Conservation (phyloP, 83 land plant species). For the Diphasiastrum complanatum region DNA sequence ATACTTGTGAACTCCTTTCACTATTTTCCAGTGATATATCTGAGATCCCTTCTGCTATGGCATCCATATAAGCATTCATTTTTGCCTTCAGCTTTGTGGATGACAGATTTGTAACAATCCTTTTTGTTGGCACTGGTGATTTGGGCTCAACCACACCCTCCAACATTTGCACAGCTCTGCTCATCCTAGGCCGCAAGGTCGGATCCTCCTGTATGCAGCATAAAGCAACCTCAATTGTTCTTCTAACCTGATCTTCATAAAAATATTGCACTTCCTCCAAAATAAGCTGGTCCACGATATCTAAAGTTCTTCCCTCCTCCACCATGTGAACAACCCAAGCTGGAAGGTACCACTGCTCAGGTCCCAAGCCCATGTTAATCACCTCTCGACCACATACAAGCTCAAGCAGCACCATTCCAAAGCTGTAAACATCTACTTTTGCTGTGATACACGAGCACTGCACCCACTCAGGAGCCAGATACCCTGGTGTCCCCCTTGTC, state of each 20-base stretch:
- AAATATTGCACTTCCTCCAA: not conserved
- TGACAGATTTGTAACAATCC: too few relatives aligned
- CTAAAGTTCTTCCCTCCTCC: not conserved
- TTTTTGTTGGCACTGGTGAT: too few relatives aligned
- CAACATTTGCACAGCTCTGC: slow-evolving; percentile 17
- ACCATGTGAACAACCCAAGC: slow-evolving; percentile 10
- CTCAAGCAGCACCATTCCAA: slow-evolving; percentile 25
- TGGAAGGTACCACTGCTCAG: not conserved
- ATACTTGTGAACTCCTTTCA: too few relatives aligned
- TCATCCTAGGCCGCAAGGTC: slow-evolving; percentile 22
- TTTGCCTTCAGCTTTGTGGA: too few relatives aligned
- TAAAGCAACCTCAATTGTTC: slow-evolving; percentile 16
- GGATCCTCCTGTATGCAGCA: slow-evolving; percentile 33
- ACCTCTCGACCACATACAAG: slow-evolving; percentile 17
- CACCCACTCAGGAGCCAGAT: slow-evolving; percentile 35
- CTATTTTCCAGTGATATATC: too few relatives aligned
- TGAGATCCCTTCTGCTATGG: too few relatives aligned
- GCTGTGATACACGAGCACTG: not conserved
- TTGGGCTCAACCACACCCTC: slow-evolving; percentile 21
- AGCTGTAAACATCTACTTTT: slow-evolving; percentile 28
- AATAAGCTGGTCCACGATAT: not conserved
- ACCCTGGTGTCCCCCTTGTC: slow-evolving; percentile 28
- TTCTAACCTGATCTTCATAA: not conserved
- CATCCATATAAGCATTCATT: too few relatives aligned
- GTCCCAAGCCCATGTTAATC: slow-evolving; percentile 2